A percentile compares a stretch with the other conserved stretches of the same genome.
Conservation (phyloP, 345 rosid genomes). For the Citrus maxima region DNA sequence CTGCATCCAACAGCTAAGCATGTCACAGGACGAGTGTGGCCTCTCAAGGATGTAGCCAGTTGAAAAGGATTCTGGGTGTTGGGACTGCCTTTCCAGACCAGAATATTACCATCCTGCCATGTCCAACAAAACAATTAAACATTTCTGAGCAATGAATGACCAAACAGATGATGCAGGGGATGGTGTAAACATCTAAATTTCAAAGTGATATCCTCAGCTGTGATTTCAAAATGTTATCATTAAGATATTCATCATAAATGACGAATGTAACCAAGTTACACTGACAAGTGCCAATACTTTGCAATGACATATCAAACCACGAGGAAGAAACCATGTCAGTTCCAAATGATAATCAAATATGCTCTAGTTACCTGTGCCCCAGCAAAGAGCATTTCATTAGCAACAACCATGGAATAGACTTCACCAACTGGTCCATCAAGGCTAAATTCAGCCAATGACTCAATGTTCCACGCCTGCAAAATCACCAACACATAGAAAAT, state of each 20-base stretch:
- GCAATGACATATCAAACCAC: neutral
- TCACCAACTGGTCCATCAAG: constrained; percentile 47
- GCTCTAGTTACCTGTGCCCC: constrained; percentile 48
- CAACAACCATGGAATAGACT: constrained; percentile 40
- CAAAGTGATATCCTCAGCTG: neutral
- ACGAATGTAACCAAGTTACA: neutral
- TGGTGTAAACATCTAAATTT: neutral
- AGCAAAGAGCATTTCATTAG: constrained; percentile 46
- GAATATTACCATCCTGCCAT: neutral
- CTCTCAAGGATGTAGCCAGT: neutral
- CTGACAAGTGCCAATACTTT: neutral
- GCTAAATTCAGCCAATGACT: constrained; percentile 28
- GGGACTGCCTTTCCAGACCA: neutral
- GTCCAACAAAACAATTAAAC: neutral
- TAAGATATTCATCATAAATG: neutral
- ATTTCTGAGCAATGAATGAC: neutral
- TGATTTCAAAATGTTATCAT: neutral
- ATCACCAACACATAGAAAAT: neutral
- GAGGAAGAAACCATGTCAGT: neutral
- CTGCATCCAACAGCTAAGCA: constrained; percentile 1
- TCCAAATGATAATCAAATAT: neutral
- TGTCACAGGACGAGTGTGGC: neutral
- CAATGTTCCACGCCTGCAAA: constrained; percentile 30
- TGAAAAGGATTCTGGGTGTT: constrained; percentile 4
- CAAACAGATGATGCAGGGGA: neutral